Base-by-base conservation (phyloP, 2,329 filamentous ascomycete species). In the Apiospora pterosperma region DNA sequence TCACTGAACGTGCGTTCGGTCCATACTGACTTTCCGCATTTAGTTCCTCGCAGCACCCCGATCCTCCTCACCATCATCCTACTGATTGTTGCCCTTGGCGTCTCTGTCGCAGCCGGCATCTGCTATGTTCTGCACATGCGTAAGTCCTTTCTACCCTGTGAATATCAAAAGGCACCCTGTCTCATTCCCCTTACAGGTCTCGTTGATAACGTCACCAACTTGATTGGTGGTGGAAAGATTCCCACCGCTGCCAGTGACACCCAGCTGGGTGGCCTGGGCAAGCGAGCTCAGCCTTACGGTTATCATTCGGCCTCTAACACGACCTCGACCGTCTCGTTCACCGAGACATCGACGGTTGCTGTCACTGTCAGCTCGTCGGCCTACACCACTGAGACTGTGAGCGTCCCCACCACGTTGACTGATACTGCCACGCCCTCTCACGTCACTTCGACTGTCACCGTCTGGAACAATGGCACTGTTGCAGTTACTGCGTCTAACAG, bases 121-220 rank as follows among this genome's bases (percentile, higher is more conserved):
- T 62, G 60, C 60, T 62, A 34, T 14, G 38, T 62, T 34, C 38
- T 62, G 31, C 60, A 62, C 28, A 62, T 62, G 60, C 38, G 60
- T 62, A 62, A 28, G 60, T 61, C 11, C 5, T 21, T 41, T n/a
- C 25, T 21, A 5, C 5, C 5, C 8, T 25, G 28, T 34, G 28
- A 48, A 4, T 8, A 5, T 21, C 39, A 31, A 7, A 10, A n/a
- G n/a, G 11, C 16, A 6, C 10, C 19, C 19, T 21, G 19, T 5
- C 28, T 62, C 11, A 62, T 25, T 19, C 4, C 6, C 8, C 16
- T 23, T 34, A 7, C 28, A 62, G 60, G 28, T 34, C 25, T 42
- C 28, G 39, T 62, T 19, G 28, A 62, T 25, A 21, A 62, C n/a
- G 39, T 62, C 60, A n/a, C 11, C 16, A 11, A 28, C 19, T 36